These are phyloP conservation scores for Abrus precatorius DNA, from an alignment of 306 rosid genomes.

Conservation along the genomic window DNA sequence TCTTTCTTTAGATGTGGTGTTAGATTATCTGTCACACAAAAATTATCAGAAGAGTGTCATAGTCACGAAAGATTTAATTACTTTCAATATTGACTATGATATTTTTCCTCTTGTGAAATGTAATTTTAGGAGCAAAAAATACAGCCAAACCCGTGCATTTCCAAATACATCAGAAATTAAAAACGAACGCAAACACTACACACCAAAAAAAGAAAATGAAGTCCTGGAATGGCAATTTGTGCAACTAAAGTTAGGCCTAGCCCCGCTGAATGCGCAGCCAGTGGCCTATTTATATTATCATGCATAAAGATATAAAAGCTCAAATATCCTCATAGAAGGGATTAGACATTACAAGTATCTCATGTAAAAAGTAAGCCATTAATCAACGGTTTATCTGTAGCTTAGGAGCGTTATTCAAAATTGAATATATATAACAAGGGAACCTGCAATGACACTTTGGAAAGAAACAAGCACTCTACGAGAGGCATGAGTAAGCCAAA, in stretches of 20 bases:
- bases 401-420: conserved; percentile 71
- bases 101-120: background rate
- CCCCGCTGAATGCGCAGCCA: no score
- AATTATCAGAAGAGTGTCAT: no score
- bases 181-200: background rate
- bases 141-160: background rate
- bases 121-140: background rate
- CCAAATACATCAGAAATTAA: background rate
- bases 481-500: conserved; percentile 92
- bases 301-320: background rate
- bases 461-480: conserved; percentile 50
- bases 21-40: no score
- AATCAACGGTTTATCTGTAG: conserved; percentile 52
- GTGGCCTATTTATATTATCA: background rate
- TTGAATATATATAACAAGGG: conserved; percentile 40
- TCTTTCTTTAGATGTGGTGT: no score
- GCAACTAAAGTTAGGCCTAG: no score
- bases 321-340: conserved; percentile 41
- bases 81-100: background rate
- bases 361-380: conserved; percentile 50
- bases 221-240: no score
- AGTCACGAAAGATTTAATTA: background rate
- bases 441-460: conserved; percentile 19
- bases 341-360: conserved; percentile 40
- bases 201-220: no score